Evolutionary conservation across 2,329 filamentous ascomycete species (phyloP).

Genomic region (Paradendryphiella salina): DNA sequence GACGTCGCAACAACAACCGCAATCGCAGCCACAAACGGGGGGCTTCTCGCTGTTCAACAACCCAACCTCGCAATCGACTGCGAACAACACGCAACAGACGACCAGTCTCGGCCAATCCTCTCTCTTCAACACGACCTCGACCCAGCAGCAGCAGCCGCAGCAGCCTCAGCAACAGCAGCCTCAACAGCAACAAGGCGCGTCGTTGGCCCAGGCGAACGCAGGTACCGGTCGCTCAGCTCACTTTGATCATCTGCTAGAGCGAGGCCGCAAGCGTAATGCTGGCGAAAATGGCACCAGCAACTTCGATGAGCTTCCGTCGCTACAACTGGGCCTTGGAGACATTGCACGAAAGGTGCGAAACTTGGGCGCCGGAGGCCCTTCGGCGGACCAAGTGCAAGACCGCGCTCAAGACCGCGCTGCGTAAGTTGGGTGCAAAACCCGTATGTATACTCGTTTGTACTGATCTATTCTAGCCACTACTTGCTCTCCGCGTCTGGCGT

Average conservation of each 20-base stretch:
- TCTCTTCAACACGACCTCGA: constrained; percentile 31
- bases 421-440: constrained; percentile 43
- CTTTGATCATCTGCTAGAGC: constrained; percentile 66
- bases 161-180: constrained; percentile 23
- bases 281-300: constrained; percentile 62
- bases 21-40: constrained; percentile 31
- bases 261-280: constrained; percentile 68
- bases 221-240: constrained; percentile 57
- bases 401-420: constrained; percentile 55
- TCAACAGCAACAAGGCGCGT: constrained; percentile 36
- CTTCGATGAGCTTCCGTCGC: constrained; percentile 79
- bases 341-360: constrained; percentile 75
- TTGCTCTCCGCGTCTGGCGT: constrained; percentile 91
- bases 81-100: constrained; percentile 37
- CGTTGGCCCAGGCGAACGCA: constrained; percentile 40
- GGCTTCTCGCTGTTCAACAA: constrained; percentile 31
- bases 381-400: constrained; percentile 52
- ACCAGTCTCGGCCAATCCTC: constrained; percentile 30
- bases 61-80: constrained; percentile 35
- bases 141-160: constrained; percentile 24
- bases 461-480: constrained; percentile 69
- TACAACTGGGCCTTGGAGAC: constrained; percentile 90
- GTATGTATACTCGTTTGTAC: constrained; percentile 2
- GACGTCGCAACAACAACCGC: constrained; percentile 32
- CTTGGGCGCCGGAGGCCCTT: constrained; percentile 73